A percentile compares a stretch with the other conserved stretches of the same genome.
Evolutionary conservation across 2,329 filamentous ascomycete species (phyloP).

Genomic region (Neonectria neomacrospora): DNA sequence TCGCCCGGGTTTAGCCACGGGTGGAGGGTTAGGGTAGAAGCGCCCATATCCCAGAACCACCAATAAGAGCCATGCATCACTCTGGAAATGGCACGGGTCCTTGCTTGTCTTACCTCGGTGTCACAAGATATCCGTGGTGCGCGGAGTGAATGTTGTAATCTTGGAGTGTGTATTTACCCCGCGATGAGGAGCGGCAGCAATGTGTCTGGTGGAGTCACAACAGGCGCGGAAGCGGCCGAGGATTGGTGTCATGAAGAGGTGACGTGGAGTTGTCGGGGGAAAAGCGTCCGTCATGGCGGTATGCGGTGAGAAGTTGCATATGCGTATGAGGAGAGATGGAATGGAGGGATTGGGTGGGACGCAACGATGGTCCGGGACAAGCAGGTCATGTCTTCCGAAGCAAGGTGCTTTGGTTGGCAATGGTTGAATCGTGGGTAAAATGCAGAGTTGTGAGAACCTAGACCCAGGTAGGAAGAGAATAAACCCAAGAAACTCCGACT

Average conservation of each 20-base stretch:
- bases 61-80: not conserved
- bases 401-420: not conserved
- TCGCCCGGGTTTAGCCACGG: too few relatives aligned
- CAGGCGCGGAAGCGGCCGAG: conserved; percentile 9
- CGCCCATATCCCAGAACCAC: not conserved
- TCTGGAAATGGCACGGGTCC: too few relatives aligned
- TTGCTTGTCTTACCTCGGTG: not conserved
- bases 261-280: conserved; percentile 34
- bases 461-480: too few relatives aligned
- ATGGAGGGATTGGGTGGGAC: conserved; percentile 12
- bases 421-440: not conserved
- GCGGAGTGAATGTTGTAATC: too few relatives aligned
- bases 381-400: conserved; percentile 5
- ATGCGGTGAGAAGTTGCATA: conserved; percentile 40
- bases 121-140: not conserved
- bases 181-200: not conserved
- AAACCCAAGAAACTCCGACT: not conserved
- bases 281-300: conserved; percentile 23
- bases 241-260: conserved; percentile 10
- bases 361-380: conserved; percentile 11
- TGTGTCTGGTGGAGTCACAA: conserved; percentile 7
- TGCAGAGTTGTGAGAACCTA: too few relatives aligned
- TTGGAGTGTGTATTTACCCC: not conserved
- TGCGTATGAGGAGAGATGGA: conserved; percentile 28
- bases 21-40: not conserved